Base-by-base conservation (phyloP, 2,329 filamentous ascomycete species). In the Penicillium sp. region DNA sequence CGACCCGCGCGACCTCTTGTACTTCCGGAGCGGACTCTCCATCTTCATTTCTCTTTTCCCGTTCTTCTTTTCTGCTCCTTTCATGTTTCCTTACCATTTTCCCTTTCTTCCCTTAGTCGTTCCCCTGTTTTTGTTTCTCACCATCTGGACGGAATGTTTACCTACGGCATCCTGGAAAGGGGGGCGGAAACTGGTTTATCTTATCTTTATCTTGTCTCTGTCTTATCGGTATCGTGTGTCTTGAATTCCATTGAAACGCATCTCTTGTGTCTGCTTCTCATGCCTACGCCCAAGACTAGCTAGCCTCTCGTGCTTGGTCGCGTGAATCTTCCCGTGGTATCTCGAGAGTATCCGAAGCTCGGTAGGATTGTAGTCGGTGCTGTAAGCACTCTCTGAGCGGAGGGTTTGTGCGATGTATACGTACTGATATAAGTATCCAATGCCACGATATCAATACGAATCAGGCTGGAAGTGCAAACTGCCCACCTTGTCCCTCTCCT, bases 81-180 rank as follows among this genome's bases (percentile, higher is more conserved):
- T 25, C 36, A 20, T 43, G 36, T 30, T 39, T 39, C 37, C 33
- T 36, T 37, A 39, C 37, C 35, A 36, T 43, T 34, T 40, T 37
- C 31, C 33, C 37, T 43, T 40, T 48, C 51, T 55, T 39, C 44
- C 33, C 39, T 42, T 35, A 33, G 35, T 30, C 35, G 35, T 46
- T 45, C 43, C 37, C 31, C 35, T 39, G 32, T 46, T 46, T 43
- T 37, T 39, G 41, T 49, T 47, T 45, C 45, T 50, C 50, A 54
- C 39, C 51, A 52, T 54, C 43, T 54, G 51, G 42, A 51, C 29
- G 49, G 53, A 51, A 52, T 48, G 36, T 50, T 47, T 48, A 45
- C 36, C 46, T 41, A 45, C 47, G 47, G 46, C 48, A 56, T 54
- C 38, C 41, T 47, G 45, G 41, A 43, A 50, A 44, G 42, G 47